phyloP scores from a whole-genome alignment of 345 rosid species.

The Stellera chamaejasme region DNA sequence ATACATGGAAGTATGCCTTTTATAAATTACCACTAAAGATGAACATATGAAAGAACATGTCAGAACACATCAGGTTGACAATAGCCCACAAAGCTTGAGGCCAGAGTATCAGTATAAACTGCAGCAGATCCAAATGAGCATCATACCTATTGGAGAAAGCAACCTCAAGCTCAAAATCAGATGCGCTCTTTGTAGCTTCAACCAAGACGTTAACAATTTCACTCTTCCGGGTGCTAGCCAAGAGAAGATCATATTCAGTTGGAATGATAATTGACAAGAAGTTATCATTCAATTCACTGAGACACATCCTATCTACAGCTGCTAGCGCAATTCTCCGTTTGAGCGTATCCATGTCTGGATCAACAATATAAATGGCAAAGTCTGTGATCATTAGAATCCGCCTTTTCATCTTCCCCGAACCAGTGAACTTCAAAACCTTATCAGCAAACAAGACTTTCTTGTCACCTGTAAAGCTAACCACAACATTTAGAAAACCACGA shows the following conservation, averaged over 20 bases:
- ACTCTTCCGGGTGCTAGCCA: slow-evolving; percentile 87
- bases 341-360: slow-evolving; percentile 67
- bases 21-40: too few species aligned
- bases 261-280: slow-evolving; percentile 83
- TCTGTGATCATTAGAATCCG: slow-evolving; percentile 67
- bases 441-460: slow-evolving; percentile 71
- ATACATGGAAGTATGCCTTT: too few species aligned
- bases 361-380: slow-evolving; percentile 73
- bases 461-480: slow-evolving; percentile 42
- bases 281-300: slow-evolving; percentile 82
- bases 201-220: slow-evolving; percentile 79
- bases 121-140: background rate
- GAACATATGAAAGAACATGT: too few species aligned
- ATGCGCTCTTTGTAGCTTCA: slow-evolving; percentile 69
- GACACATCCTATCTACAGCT: slow-evolving; percentile 70
- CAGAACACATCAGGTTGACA: too few species aligned
- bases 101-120: too few species aligned
- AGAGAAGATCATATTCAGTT: slow-evolving; percentile 85
- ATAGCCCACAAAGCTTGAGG: too few species aligned
- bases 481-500: background rate
- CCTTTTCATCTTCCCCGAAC: slow-evolving; percentile 79
- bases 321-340: slow-evolving; percentile 74
- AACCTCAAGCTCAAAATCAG: slow-evolving; percentile 82
- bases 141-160: slow-evolving; percentile 66
- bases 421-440: slow-evolving; percentile 82